These are phyloP conservation scores for Mycena sanguinolenta DNA, from an alignment of 768 basidiomycete species.

Conservation along the genomic window DNA sequence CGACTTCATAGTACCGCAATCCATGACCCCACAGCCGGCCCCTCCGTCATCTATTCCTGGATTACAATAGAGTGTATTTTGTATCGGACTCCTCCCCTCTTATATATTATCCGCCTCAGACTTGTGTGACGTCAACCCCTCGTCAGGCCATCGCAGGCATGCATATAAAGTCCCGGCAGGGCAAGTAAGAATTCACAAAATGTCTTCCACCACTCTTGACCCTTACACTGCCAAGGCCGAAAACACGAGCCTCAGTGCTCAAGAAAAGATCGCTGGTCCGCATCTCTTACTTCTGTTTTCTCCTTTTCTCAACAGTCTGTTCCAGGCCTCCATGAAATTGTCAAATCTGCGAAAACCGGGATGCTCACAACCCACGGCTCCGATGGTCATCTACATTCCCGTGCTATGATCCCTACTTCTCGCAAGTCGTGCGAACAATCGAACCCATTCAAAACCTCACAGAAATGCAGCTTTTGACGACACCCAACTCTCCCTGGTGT, in stretches of 20 bases:
- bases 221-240: constrained; percentile 79
- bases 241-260: constrained; percentile 65
- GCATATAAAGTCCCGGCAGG: neutral
- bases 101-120: constrained; percentile 41
- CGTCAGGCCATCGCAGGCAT: neutral
- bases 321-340: constrained; percentile 72
- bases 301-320: neutral
- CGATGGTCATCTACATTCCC: constrained; percentile 79
- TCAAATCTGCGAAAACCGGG: constrained; percentile 73
- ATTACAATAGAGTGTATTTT: constrained; percentile 61
- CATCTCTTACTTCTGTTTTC: neutral
- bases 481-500: constrained; percentile 69
- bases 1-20: constrained; percentile 63
- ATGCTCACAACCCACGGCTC: constrained; percentile 84
- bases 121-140: constrained; percentile 1
- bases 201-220: constrained; percentile 63
- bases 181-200: constrained; percentile 11
- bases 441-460: neutral
- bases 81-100: constrained; percentile 40
- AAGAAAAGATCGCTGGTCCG: constrained; percentile 78
- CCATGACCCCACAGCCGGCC: constrained; percentile 65
- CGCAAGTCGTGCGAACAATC: constrained; percentile 56
- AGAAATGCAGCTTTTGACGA: constrained; percentile 56
- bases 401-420: constrained; percentile 83
- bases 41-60: constrained; percentile 55